Evolutionary conservation across 1,284 basidiomycete species (phyloP), one percentile per base, ranked within the genome.

Genomic region (Sanghuangporus weigelae): DNA sequence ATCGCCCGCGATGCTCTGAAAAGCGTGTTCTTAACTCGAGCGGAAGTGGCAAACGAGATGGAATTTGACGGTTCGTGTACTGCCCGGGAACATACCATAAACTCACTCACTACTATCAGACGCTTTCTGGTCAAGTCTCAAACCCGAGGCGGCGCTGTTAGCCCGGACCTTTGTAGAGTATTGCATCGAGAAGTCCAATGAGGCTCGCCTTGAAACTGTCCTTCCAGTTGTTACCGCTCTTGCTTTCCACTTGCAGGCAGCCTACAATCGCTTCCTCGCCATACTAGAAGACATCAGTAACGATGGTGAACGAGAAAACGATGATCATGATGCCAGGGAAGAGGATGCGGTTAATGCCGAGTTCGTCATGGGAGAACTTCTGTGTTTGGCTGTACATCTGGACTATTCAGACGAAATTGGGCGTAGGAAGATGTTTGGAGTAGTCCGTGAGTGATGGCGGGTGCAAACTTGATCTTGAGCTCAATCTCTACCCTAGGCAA

Each of bases 401-500:
- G 96, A 98, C 75, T 98, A 96, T 69, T 87, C 87, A 36, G 97
- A 99, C 75, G 95, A 99, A 75, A 95, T 96, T 70, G 96, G 97
- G 8, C 77, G 96, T 62, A 79, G 96, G 65, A 96, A 95, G 76
- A 92, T 97, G 81, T 96, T 96, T 71, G 83, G 86, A 61, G 85
- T 96, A 42, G 86, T 95, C 67, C 82, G 86, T 2, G 93, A 98
- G 72, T 75, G 98, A 69, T 79, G 98, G 38, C 84, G 84, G 26
- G 3, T 31, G 26, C 26, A 31, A 31, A 31, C 26, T 31, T 31
- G 26, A n/a, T 42, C 31, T 21, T 50, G 48, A 56, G 53, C 49
- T 44, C 23, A 63, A 10, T 53, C 14, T 61, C 7, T 36, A 19
- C 35, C 7, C 23, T 39, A 92, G 90, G 84, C 66, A 90, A 93